Percentiles rank a stretch among this genome's conserved stretches.
Evolutionary conservation across 257 asterid species (phyloP).

Genomic region (Orobanche coerulescens): DNA sequence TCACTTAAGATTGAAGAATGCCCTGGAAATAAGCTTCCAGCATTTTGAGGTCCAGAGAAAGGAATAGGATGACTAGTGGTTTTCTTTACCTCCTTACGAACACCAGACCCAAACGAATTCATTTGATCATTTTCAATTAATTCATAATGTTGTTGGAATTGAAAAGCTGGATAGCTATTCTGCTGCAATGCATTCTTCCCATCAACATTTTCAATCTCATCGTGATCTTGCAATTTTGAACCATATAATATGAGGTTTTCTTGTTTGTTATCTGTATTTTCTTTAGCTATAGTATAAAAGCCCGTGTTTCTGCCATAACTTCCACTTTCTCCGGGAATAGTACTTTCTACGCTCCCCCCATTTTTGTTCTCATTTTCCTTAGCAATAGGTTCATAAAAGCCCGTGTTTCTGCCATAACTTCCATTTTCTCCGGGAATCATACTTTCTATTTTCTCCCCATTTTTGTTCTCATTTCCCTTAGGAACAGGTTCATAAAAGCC

Average conservation of each 20-base stretch:
- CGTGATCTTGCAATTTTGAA: constrained; percentile 27
- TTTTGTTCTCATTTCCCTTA: no score
- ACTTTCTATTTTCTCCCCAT: no score
- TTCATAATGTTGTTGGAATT: constrained; percentile 25
- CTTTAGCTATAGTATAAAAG: constrained; percentile 26
- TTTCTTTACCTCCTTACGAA: constrained; percentile 30
- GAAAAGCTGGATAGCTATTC: constrained; percentile 29
- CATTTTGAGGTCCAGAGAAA: constrained; percentile 36
- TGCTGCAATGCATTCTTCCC: constrained; percentile 28
- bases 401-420: neutral
- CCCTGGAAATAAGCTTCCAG: constrained; percentile 26
- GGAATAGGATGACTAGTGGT: constrained; percentile 23
- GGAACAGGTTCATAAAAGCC: neutral
- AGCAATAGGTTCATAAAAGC: neutral
- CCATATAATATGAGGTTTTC: constrained; percentile 26
- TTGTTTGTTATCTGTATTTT: constrained; percentile 21
- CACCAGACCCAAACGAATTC: constrained; percentile 28
- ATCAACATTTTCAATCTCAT: constrained; percentile 22
- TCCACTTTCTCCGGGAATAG: constrained; percentile 23
- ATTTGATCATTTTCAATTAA: constrained; percentile 21
- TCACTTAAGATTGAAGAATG: constrained; percentile 30
- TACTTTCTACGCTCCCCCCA: constrained; percentile 26
- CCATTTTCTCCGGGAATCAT: no score
- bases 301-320: constrained; percentile 27
- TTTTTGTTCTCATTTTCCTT: constrained; percentile 23